phyloP scores from a whole-genome alignment of 2,329 filamentous ascomycete species.

The Aspergillus quadrilineatus region DNA sequence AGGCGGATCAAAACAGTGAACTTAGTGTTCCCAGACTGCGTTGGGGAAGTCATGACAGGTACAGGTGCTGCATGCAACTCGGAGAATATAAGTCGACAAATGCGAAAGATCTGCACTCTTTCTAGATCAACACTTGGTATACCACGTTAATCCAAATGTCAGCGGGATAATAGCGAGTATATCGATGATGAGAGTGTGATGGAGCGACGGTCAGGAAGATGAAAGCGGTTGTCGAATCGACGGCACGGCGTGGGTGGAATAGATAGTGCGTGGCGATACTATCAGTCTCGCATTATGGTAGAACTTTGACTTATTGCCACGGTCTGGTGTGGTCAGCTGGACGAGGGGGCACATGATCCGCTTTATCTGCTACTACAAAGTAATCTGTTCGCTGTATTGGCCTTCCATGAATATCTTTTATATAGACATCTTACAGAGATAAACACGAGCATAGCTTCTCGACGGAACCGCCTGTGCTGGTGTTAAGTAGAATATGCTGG shows the following conservation, averaged over 20 bases:
- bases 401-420: neutral
- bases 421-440: too few species aligned
- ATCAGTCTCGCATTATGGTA: neutral
- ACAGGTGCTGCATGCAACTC: neutral
- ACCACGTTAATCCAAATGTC: neutral
- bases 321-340: neutral
- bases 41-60: slow-evolving; percentile 12
- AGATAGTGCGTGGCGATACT: slow-evolving; percentile 1
- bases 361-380: too few species aligned
- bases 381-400: neutral
- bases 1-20: slow-evolving; percentile 80
- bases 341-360: neutral
- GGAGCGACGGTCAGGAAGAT: neutral
- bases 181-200: slow-evolving; percentile 1
- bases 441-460: too few species aligned
- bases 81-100: neutral
- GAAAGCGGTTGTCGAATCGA: neutral
- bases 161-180: neutral
- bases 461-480: too few species aligned
- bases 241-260: neutral
- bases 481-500: too few species aligned
- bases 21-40: slow-evolving; percentile 25
- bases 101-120: neutral
- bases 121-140: neutral
- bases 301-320: neutral